Evolutionary conservation across 306 rosid genomes (phyloP).

Genomic region (Dalbergia cultrata): DNA sequence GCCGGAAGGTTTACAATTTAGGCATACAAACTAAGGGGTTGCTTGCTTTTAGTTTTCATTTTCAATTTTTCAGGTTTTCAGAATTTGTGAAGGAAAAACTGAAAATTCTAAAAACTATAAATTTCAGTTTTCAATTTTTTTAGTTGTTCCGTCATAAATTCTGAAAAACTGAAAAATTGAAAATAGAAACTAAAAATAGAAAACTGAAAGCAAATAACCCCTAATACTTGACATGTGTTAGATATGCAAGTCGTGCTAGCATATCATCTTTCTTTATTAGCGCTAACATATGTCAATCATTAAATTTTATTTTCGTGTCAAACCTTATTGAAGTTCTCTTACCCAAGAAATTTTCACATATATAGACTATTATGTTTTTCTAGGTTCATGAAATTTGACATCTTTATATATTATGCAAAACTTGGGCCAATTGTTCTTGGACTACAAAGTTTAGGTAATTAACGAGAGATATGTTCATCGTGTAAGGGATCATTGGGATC

Average conservation of each 20-base stretch:
- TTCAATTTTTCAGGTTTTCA: too few relatives aligned
- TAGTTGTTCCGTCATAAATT: too few relatives aligned
- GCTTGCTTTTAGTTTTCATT: too few relatives aligned
- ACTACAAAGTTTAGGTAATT: background rate
- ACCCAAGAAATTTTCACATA: background rate
- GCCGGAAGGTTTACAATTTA: background rate
- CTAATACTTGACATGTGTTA: background rate
- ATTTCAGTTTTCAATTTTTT: too few relatives aligned
- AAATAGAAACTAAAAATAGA: too few relatives aligned
- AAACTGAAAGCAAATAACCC: too few relatives aligned
- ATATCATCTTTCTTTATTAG: background rate
- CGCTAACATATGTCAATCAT: background rate
- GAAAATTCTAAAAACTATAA: too few relatives aligned
- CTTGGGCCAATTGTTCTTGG: background rate
- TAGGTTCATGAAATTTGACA: background rate
- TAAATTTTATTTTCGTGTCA: background rate
- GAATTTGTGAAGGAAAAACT: too few relatives aligned
- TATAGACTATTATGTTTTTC: background rate
- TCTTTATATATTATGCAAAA: background rate
- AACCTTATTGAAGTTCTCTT: too few relatives aligned
- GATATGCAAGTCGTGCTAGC: background rate
- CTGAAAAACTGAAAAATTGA: too few relatives aligned
- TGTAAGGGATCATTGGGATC: conserved; percentile 66
- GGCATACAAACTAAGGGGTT: background rate
- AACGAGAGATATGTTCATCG: background rate